Conservation (phyloP, 2,329 filamentous ascomycete species). For the Penicillium palitans region DNA sequence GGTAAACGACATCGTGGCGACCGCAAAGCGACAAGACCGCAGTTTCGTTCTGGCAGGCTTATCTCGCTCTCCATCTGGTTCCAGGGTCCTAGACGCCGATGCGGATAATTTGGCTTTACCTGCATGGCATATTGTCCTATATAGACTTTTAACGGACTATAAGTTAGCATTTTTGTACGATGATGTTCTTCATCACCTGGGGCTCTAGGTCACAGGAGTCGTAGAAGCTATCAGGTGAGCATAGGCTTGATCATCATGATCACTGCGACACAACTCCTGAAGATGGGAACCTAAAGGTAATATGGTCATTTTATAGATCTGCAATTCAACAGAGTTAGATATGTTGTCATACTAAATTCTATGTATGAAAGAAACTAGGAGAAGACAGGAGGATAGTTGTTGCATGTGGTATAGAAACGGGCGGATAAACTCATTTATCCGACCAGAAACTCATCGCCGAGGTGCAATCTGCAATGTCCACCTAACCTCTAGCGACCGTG, state of each 20-base stretch:
- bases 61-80: constrained; percentile 19
- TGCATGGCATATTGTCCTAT: not conserved
- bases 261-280: not conserved
- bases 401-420: not conserved
- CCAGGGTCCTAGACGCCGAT: constrained; percentile 5
- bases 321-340: not conserved
- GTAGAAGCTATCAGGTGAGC: constrained; percentile 8
- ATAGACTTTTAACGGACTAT: not conserved
- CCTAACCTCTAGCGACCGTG: constrained; percentile 4
- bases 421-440: constrained; percentile 9
- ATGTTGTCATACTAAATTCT: not conserved
- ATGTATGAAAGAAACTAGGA: not conserved
- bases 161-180: not conserved
- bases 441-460: constrained; percentile 13
- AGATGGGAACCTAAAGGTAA: not conserved
- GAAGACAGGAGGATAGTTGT: not conserved
- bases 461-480: constrained; percentile 2
- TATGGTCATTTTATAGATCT: not conserved
- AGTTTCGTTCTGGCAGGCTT: constrained; percentile 8
- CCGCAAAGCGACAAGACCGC: constrained; percentile 8
- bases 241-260: constrained; percentile 4
- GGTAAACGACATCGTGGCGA: constrained; percentile 10
- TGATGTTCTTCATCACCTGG: constrained; percentile 11
- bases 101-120: not conserved
- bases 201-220: constrained; percentile 3